phyloP scores from a whole-genome alignment of 345 rosid species.

The Lumnitzera littorea region DNA sequence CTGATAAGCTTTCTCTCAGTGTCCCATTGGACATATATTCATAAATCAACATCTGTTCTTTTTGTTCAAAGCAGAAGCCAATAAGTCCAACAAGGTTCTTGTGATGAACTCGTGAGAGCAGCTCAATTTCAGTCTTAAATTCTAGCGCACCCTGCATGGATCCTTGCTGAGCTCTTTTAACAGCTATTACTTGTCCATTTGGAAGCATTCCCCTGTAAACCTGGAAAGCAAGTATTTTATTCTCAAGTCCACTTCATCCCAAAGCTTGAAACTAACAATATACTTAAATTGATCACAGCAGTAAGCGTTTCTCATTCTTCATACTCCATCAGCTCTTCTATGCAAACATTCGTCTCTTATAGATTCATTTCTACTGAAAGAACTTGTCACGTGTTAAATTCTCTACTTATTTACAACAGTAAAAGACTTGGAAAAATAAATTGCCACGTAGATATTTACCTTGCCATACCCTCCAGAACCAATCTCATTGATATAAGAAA shows the following conservation, averaged over 20 bases:
- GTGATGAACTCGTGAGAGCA: conserved; percentile 94
- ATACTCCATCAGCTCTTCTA: too few species aligned
- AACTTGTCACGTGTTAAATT: too few species aligned
- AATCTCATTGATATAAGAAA: conserved; percentile 64
- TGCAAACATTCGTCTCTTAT: too few species aligned
- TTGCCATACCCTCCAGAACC: conserved; percentile 97
- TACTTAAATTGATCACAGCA: too few species aligned
- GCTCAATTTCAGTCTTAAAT: conserved; percentile 94
- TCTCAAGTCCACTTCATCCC: too few species aligned
- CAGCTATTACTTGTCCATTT: conserved; percentile 69
- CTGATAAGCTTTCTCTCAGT: conserved; percentile 69
- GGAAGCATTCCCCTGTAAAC: conserved; percentile 82
- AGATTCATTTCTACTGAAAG: too few species aligned
- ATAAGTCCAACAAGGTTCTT: conserved; percentile 85
- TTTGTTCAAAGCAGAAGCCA: conserved; percentile 87
- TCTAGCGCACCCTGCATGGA: conserved; percentile 91
- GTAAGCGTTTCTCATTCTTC: too few species aligned
- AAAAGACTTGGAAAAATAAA: not conserved
- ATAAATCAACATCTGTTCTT: conserved; percentile 85
- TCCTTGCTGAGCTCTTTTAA: conserved; percentile 87
- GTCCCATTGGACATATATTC: conserved; percentile 88
- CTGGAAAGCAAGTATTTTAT: conserved; percentile 19
- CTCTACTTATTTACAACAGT: not conserved
- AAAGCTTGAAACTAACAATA: too few species aligned
- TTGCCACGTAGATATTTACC: conserved; percentile 24